phyloP scores from a whole-genome alignment of 257 asterid genomes.

The Vinca minor region DNA sequence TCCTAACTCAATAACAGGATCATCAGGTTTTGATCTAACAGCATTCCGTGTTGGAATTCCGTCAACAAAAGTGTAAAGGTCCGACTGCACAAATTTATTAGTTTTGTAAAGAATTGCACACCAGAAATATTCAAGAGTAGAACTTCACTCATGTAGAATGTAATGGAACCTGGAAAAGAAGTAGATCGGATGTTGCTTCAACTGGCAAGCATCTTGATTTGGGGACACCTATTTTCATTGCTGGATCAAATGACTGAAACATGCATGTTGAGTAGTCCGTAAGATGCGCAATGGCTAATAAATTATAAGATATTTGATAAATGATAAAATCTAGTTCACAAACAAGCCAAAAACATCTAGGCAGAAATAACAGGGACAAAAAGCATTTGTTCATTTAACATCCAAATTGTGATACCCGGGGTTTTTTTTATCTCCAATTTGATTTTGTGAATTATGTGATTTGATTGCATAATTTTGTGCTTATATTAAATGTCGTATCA shows the following conservation, averaged over 20 bases:
- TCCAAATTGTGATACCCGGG: no score
- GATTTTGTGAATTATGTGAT: no score
- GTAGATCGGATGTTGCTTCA: conserved; percentile 65
- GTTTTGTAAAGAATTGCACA: conserved; percentile 5
- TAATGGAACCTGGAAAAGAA: conserved; percentile 61
- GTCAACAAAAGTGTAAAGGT: conserved; percentile 51
- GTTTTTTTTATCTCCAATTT: no score
- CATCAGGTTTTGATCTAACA: conserved; percentile 53
- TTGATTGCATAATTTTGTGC: no score
- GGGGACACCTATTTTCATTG: conserved; percentile 56
- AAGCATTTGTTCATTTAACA: conserved; percentile 1
- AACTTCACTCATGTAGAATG: no score
- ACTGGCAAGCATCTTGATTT: conserved; percentile 68
- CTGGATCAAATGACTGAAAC: conserved; percentile 53
- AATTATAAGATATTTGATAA: not conserved
- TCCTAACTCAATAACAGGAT: conserved; percentile 73
- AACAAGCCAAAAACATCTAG: not conserved
- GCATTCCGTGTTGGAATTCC: conserved; percentile 56
- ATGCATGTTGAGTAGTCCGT: conserved; percentile 13
- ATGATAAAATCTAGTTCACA: not conserved
- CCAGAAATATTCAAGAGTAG: no score
- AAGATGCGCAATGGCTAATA: conserved; percentile 6
- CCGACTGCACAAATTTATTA: conserved; percentile 50
- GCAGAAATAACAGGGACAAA: conserved; percentile 19
- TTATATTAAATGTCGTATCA: no score